Evolutionary conservation across 2,329 filamentous ascomycete species (phyloP).

Genomic region (Talaromyces rugulosus): DNA sequence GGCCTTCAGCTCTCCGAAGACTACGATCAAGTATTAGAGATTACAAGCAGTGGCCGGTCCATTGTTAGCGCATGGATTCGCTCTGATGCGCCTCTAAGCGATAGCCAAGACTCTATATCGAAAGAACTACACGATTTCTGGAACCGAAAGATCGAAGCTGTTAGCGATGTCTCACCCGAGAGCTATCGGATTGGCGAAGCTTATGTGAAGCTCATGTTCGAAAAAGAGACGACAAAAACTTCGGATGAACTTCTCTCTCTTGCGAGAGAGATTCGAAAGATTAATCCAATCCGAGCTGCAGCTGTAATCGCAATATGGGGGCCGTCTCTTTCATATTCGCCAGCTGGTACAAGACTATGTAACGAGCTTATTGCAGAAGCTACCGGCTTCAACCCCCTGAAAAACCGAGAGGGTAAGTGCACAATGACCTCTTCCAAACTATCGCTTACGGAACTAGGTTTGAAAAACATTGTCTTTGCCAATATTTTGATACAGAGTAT

Average conservation of each 20-base stretch:
- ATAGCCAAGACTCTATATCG: slow-evolving; percentile 18
- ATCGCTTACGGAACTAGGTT: slow-evolving; percentile 27
- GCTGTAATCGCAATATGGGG: slow-evolving; percentile 48
- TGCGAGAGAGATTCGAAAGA: slow-evolving; percentile 30
- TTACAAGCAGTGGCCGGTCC: slow-evolving; percentile 49
- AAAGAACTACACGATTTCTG: slow-evolving; percentile 27
- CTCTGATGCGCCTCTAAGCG: slow-evolving; percentile 18
- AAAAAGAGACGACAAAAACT: slow-evolving; percentile 24
- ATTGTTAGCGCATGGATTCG: slow-evolving; percentile 44
- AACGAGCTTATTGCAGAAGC: slow-evolving; percentile 59
- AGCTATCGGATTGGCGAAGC: slow-evolving; percentile 38
- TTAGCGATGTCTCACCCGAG: slow-evolving; percentile 26
- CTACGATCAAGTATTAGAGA: slow-evolving; percentile 50
- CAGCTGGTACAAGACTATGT: slow-evolving; percentile 49
- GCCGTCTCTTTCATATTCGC: slow-evolving; percentile 45
- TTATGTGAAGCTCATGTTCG: slow-evolving; percentile 38
- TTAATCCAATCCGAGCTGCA: slow-evolving; percentile 44
- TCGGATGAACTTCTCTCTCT: slow-evolving; percentile 30
- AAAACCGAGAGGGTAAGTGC: slow-evolving; percentile 39
- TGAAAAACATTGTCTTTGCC: slow-evolving; percentile 50
- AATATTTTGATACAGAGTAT: slow-evolving; percentile 52
- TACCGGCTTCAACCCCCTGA: slow-evolving; percentile 50
- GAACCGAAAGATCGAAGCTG: slow-evolving; percentile 29
- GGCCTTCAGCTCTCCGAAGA: slow-evolving; percentile 43
- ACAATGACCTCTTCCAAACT: background rate